These are phyloP conservation scores for Parasitella parasitica DNA, from an alignment of 371 early-diverging fungal species.

Conservation along the genomic window DNA sequence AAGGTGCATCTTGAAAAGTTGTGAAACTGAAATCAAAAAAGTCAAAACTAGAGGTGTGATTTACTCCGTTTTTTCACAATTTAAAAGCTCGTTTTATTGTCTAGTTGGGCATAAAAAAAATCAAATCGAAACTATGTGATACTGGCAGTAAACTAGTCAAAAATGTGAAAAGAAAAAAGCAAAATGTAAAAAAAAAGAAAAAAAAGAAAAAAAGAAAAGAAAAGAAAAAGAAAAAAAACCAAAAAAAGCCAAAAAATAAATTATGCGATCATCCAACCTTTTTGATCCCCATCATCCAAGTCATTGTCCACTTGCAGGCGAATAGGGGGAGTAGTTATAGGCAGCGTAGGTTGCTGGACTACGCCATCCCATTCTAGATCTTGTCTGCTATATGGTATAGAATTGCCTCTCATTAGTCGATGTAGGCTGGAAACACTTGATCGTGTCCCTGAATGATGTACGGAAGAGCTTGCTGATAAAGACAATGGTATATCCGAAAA, in stretches of 20 bases:
- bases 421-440: constrained; percentile 37
- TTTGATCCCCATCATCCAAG: not conserved
- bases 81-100: too few relatives aligned
- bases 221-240: not conserved
- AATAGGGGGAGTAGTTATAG: not conserved
- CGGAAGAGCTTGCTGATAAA: not conserved
- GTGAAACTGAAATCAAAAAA: too few relatives aligned
- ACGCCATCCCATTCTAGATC: constrained; percentile 56
- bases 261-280: constrained; percentile 20
- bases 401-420: constrained; percentile 40
- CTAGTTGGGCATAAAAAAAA: too few relatives aligned
- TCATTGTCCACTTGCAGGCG: not conserved
- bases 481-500: constrained; percentile 24
- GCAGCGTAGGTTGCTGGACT: constrained; percentile 13
- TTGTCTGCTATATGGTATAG: constrained; percentile 30
- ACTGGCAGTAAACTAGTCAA: too few relatives aligned
- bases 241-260: not conserved
- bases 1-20: too few relatives aligned
- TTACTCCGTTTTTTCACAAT: too few relatives aligned
- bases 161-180: not conserved
- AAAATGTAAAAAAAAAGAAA: not conserved
- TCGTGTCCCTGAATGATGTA: not conserved
- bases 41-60: too few relatives aligned
- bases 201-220: not conserved
- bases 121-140: too few relatives aligned